These are phyloP conservation scores for Trichocomaceae sp. DNA, from an alignment of 2,329 filamentous ascomycete genomes.

Conservation along the genomic window DNA sequence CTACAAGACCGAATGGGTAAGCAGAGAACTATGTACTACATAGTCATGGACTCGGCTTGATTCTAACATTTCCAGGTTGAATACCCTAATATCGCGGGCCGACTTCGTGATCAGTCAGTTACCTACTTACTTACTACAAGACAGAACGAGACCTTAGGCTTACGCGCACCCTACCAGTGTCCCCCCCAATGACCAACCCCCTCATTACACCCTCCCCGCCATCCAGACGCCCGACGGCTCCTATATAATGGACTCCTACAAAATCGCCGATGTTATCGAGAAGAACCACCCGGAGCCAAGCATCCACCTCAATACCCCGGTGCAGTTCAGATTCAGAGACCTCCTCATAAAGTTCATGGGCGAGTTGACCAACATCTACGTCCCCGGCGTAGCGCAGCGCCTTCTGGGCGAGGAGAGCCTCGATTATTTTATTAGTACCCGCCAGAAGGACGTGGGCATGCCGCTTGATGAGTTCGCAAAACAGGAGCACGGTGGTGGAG, in stretches of 20 bases:
- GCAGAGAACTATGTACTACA: not conserved
- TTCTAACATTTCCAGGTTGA: not conserved
- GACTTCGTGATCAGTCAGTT: constrained; percentile 4
- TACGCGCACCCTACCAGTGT: constrained; percentile 25
- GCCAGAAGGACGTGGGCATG: constrained; percentile 47
- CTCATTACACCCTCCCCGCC: constrained; percentile 50
- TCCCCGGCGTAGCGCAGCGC: constrained; percentile 44
- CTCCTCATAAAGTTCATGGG: constrained; percentile 26
- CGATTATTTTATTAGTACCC: constrained; percentile 52
- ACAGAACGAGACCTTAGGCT: no score
- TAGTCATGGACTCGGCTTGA: no score
- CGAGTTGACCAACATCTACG: constrained; percentile 36
- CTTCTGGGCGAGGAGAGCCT: constrained; percentile 48
- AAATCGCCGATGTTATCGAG: constrained; percentile 57
- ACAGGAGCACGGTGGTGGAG: no score
- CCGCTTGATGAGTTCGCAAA: constrained; percentile 45
- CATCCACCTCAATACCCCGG: constrained; percentile 48
- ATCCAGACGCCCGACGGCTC: constrained; percentile 51
- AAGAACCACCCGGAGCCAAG: constrained; percentile 52
- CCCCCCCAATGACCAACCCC: constrained; percentile 41
- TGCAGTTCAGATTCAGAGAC: constrained; percentile 44
- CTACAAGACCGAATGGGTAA: constrained; percentile 43
- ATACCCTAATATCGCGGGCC: not conserved
- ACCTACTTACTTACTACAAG: no score
- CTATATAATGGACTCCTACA: constrained; percentile 58